Conservation (phyloP, 768 basidiomycete genomes). For the Pulveroboletus sp. region DNA sequence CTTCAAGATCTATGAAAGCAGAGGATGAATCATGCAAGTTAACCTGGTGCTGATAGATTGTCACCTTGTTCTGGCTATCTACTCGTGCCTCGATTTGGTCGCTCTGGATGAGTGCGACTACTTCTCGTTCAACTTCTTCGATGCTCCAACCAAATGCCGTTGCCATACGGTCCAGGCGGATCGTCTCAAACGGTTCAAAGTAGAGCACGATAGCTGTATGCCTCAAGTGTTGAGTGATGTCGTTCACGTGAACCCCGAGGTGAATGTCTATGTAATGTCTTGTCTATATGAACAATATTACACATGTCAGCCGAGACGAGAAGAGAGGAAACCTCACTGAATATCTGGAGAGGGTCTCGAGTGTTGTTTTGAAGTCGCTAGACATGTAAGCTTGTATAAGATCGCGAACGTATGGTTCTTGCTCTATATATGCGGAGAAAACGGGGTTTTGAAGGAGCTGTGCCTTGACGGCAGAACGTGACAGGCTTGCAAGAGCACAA, state of each 20-base stretch:
- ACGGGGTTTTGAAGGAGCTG: conserved; percentile 65
- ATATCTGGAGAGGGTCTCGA: conserved; percentile 69
- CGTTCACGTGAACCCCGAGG: conserved; percentile 62
- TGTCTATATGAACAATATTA: conserved; percentile 44
- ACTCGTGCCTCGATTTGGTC: conserved; percentile 81
- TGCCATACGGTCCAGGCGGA: conserved; percentile 82
- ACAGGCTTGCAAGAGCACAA: conserved; percentile 77
- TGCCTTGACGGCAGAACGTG: conserved; percentile 66
- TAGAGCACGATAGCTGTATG: conserved; percentile 82
- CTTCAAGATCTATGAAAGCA: conserved; percentile 58
- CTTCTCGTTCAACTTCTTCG: conserved; percentile 66
- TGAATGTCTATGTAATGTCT: conserved; percentile 79
- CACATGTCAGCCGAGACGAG: background rate
- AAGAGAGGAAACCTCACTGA: conserved; percentile 47
- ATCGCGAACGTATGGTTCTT: conserved; percentile 84
- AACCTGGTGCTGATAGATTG: background rate
- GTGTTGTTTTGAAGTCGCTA: conserved; percentile 81
- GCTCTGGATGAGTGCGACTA: conserved; percentile 74
- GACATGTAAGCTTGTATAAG: conserved; percentile 83
- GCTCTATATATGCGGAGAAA: conserved; percentile 78
- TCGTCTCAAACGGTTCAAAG: conserved; percentile 86
- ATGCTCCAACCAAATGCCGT: conserved; percentile 80
- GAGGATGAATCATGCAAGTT: background rate
- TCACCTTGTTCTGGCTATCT: conserved; percentile 86
- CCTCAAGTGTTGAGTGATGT: conserved; percentile 66